Evolutionary conservation across 1,139 yeast species (phyloP).

Genomic region (Lodderomyces jiufengensis): DNA sequence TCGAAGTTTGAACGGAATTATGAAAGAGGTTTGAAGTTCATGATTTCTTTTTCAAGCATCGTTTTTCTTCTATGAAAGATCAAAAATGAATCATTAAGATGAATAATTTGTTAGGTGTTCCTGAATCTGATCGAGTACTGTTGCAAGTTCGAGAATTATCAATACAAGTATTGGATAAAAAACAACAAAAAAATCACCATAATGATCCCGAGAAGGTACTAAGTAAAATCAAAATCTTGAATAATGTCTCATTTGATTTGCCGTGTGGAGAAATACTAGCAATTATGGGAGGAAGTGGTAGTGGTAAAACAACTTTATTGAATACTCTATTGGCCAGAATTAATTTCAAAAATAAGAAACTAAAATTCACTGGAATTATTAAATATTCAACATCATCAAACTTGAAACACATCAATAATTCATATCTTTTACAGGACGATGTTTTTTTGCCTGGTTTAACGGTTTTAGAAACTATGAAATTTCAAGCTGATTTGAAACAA

Average conservation of each 20-base stretch:
- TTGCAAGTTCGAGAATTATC: slow-evolving; percentile 27
- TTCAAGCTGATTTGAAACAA: slow-evolving; percentile 63
- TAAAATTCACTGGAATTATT: slow-evolving; percentile 25
- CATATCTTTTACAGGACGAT: slow-evolving; percentile 74
- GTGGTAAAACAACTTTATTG: slow-evolving; percentile 77
- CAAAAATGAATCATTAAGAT: neutral
- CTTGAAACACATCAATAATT: slow-evolving; percentile 34
- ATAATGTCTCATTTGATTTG: slow-evolving; percentile 51
- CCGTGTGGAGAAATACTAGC: slow-evolving; percentile 54
- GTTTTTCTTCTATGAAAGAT: neutral
- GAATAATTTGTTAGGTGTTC: slow-evolving; percentile 1
- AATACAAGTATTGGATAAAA: slow-evolving; percentile 11
- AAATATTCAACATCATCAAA: neutral
- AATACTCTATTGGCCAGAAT: slow-evolving; percentile 65
- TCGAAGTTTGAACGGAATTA: neutral
- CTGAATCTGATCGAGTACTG: slow-evolving; percentile 23
- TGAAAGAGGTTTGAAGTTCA: neutral
- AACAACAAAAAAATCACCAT: neutral
- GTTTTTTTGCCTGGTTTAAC: slow-evolving; percentile 62
- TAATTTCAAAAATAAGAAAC: slow-evolving; percentile 24
- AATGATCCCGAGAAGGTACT: slow-evolving; percentile 1
- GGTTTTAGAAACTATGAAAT: slow-evolving; percentile 59
- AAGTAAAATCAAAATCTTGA: slow-evolving; percentile 20
- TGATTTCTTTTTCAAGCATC: neutral
- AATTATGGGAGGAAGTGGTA: slow-evolving; percentile 78